phyloP scores from a whole-genome alignment of 192 early-diverging fungal species.

The Coemansia sp. region DNA sequence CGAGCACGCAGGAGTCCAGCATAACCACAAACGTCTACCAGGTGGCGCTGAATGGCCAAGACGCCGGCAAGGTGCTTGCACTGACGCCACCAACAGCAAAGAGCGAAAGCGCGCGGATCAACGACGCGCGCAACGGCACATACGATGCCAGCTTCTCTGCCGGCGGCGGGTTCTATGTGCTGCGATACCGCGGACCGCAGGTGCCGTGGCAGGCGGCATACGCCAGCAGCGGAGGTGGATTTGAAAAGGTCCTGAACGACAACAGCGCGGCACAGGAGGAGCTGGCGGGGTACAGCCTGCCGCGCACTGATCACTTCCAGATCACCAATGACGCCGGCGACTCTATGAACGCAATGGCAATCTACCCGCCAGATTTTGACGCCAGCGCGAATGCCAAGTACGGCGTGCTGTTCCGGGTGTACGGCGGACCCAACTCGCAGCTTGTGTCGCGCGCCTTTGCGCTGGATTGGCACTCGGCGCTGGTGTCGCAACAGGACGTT shows the following conservation, averaged over 20 bases:
- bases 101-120: slow-evolving; percentile 25
- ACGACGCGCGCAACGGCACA: slow-evolving; percentile 35
- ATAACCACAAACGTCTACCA: slow-evolving; percentile 47
- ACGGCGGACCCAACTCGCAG: slow-evolving; percentile 92
- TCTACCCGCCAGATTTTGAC: slow-evolving; percentile 80
- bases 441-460: slow-evolving; percentile 63
- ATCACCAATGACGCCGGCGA: slow-evolving; percentile 51
- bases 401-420: slow-evolving; percentile 83
- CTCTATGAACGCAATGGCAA: slow-evolving; percentile 78
- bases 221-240: slow-evolving; percentile 54
- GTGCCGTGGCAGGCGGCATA: slow-evolving; percentile 75
- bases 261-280: slow-evolving; percentile 56
- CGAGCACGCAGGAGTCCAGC: slow-evolving; percentile 44
- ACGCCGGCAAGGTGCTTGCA: slow-evolving; percentile 4
- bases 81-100: slow-evolving; percentile 38
- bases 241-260: slow-evolving; percentile 59
- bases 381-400: slow-evolving; percentile 64
- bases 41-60: slow-evolving; percentile 41
- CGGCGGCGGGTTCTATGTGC: slow-evolving; percentile 66
- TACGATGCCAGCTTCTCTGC: slow-evolving; percentile 76
- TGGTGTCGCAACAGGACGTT: slow-evolving; percentile 58
- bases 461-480: slow-evolving; percentile 71
- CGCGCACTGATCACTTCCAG: slow-evolving; percentile 53
- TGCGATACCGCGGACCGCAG: slow-evolving; percentile 82
- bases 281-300: slow-evolving; percentile 61